Evolutionary conservation across 1,284 basidiomycete species (phyloP).

Genomic region (Dichomitus squalens): DNA sequence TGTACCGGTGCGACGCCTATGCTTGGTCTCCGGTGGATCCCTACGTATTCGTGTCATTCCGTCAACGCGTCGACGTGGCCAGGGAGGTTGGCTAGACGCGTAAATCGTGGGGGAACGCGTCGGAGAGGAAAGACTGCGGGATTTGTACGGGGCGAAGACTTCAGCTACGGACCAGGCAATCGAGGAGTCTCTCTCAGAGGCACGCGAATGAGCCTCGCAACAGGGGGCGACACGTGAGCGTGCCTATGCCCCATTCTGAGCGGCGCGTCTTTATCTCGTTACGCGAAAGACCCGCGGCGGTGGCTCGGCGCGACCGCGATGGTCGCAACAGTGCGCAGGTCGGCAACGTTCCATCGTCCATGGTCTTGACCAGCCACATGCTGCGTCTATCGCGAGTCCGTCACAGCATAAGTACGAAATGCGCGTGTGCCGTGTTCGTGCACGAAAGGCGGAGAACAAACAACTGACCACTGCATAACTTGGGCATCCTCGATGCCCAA

Average conservation of each 20-base stretch:
- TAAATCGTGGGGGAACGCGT: background rate
- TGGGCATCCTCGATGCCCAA: slow-evolving; percentile 12
- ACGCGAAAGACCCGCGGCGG: too few relatives aligned
- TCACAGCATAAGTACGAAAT: background rate
- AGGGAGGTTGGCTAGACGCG: background rate
- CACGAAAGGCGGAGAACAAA: slow-evolving; percentile 3
- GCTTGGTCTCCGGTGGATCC: background rate
- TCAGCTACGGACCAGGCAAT: background rate
- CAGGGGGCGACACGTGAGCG: background rate
- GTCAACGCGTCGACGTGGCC: background rate
- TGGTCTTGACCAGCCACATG: too few relatives aligned
- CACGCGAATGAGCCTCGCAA: background rate
- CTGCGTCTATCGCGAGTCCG: too few relatives aligned
- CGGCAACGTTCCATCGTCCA: too few relatives aligned
- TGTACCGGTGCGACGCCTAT: background rate
- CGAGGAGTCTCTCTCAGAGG: background rate
- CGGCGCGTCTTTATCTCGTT: background rate
- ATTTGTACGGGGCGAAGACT: background rate
- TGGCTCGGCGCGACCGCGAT: too few relatives aligned
- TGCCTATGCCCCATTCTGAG: background rate
- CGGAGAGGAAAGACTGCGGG: background rate
- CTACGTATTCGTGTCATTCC: slow-evolving; percentile 13
- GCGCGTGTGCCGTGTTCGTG: background rate
- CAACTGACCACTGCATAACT: slow-evolving; percentile 9
- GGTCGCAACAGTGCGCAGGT: too few relatives aligned